Conservation (phyloP, 2,329 filamentous ascomycete species). For the Phoma sp. region DNA sequence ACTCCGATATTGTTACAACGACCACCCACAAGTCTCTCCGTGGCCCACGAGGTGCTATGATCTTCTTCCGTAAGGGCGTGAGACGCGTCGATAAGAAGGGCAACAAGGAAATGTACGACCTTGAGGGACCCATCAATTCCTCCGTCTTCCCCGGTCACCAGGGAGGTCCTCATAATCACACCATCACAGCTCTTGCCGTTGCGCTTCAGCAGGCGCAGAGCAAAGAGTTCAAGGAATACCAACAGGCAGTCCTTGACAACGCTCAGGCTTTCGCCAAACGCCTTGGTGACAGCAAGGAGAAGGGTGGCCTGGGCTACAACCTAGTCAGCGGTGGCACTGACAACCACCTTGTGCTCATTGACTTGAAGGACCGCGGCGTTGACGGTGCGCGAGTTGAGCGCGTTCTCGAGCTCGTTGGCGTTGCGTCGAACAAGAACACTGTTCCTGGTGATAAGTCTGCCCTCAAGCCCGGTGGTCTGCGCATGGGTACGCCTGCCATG, state of each 20-base stretch:
- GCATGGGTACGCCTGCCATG: slow-evolving; percentile 97
- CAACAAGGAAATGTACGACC: slow-evolving; percentile 90
- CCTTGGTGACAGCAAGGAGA: slow-evolving; percentile 73
- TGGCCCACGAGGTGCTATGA: slow-evolving; percentile 98
- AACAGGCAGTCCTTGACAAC: slow-evolving; percentile 90
- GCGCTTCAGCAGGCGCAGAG: slow-evolving; percentile 92
- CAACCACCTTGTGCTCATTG: slow-evolving; percentile 95
- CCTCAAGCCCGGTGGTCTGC: slow-evolving; percentile 90
- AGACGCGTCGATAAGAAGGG: slow-evolving; percentile 89
- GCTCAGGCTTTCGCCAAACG: slow-evolving; percentile 85
- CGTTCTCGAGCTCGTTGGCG: slow-evolving; percentile 96
- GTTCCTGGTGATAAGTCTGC: slow-evolving; percentile 98
- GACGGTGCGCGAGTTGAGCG: slow-evolving; percentile 96
- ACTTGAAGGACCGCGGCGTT: slow-evolving; percentile 84
- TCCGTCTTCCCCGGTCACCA: slow-evolving; percentile 99
- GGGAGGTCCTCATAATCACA: slow-evolving; percentile 99
- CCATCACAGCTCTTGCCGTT: slow-evolving; percentile 94
- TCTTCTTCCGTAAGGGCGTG: slow-evolving; percentile 98
- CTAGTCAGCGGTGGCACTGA: slow-evolving; percentile 95
- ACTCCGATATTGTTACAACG: slow-evolving; percentile 96
- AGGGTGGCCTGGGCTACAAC: slow-evolving; percentile 81
- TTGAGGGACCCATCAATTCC: slow-evolving; percentile 97
- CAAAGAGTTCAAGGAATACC: slow-evolving; percentile 92
- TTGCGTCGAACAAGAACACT: slow-evolving; percentile 99
- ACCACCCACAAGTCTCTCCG: slow-evolving; percentile 99